Base-by-base conservation (phyloP, 2,329 filamentous ascomycete species). In the Aspergillus ustus region DNA sequence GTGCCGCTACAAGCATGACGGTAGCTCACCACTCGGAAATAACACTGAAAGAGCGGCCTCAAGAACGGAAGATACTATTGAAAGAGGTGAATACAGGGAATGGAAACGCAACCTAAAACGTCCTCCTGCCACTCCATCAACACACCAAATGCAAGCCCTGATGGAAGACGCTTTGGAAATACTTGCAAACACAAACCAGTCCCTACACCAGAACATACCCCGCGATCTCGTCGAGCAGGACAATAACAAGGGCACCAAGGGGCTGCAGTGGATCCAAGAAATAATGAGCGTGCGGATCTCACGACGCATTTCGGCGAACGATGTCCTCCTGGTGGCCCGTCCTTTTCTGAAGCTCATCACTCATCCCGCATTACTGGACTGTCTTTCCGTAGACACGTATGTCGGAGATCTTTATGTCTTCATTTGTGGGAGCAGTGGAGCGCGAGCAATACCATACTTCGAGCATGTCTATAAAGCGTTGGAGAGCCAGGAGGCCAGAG, bases 181-280 rank as follows among this genome's bases (percentile, higher is more conserved):
- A n/a, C 37, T 55, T 22, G 15, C 25, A 17, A 20, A 31, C 6
- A 22, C 19, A 5, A 19, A 46, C 25, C 40, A 48, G 43, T 7
- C 25, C 8, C 9, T 45, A 20, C 40, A 45, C 15, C 52, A 48
- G 13, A 25, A 17, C 2, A 55, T 55, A 8, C 52, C 52, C 3
- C 52, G 43, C n/a, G 52, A 46, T 22, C 52, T 55, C n/a, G 52
- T 55, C 20, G 52, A 55, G 8, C 19, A 31, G 2, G 52, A 55
- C 5, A 44, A 43, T 9, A 19, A 17, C 17, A 37, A 40, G 11
- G 52, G 52, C 13, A 25, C 45, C 8, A 25, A 28, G 6, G 52
- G 52, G 13, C 52, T 55, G 22, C 40, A 46, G 29, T 55, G 52
- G 52, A 29, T 55, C 17, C 28, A 17, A 22, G 40, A 31, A 28